These are phyloP conservation scores for Cercospora sp. DNA, from an alignment of 2,329 filamentous ascomycete genomes.

Conservation along the genomic window DNA sequence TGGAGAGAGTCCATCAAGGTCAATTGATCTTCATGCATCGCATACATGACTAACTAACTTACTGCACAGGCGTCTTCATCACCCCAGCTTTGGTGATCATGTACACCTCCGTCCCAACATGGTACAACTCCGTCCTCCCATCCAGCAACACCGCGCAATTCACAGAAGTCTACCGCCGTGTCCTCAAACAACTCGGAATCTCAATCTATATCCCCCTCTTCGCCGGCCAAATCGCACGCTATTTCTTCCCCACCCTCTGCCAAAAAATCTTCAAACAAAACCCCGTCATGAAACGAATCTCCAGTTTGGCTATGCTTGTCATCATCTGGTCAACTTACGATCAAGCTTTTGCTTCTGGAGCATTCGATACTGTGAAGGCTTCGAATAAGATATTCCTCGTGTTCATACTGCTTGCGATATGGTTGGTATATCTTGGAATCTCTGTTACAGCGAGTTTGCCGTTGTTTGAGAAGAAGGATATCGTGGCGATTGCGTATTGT, in stretches of 20 bases:
- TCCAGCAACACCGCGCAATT: conserved; percentile 56
- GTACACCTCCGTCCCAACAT: conserved; percentile 56
- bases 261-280: conserved; percentile 56
- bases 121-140: conserved; percentile 59
- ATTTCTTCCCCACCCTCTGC: conserved; percentile 55
- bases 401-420: conserved; percentile 66
- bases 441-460: conserved; percentile 58
- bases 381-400: conserved; percentile 66
- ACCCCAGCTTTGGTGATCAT: conserved; percentile 64
- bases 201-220: conserved; percentile 64
- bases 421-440: conserved; percentile 62
- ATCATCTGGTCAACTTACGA: conserved; percentile 67
- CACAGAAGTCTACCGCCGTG: conserved; percentile 62
- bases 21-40: background rate
- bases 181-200: conserved; percentile 68
- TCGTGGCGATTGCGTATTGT: conserved; percentile 71
- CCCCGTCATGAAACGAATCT: conserved; percentile 49
- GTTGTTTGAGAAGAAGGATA: conserved; percentile 60
- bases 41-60: background rate
- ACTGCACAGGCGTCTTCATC: conserved; percentile 54
- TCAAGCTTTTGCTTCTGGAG: conserved; percentile 63
- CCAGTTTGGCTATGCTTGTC: conserved; percentile 49
- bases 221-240: conserved; percentile 61
- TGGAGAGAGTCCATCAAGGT: background rate
- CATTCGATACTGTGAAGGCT: conserved; percentile 58